phyloP scores from a whole-genome alignment of 164 flowering plant species.

The Hamamelis virginiana region DNA sequence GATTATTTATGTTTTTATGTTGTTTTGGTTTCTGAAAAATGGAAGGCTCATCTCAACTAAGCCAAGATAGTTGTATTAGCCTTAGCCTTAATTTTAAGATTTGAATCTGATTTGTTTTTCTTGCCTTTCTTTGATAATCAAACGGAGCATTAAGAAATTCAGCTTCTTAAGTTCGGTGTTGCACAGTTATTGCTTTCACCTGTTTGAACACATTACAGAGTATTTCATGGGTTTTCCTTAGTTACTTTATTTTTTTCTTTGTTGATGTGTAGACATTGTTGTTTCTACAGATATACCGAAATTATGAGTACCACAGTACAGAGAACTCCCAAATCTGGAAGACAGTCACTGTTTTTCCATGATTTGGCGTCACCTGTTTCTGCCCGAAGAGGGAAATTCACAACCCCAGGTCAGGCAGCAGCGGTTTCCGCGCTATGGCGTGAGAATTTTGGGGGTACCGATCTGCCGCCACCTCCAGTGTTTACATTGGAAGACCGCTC shows the following conservation, averaged over 20 bases:
- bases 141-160: too few species aligned
- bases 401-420: conserved; percentile 90
- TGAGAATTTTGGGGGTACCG: conserved; percentile 74
- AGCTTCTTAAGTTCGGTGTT: too few species aligned
- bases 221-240: too few species aligned
- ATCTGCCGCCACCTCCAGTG: conserved; percentile 94
- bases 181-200: too few species aligned
- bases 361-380: conserved; percentile 38
- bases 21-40: not conserved
- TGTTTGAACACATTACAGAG: too few species aligned
- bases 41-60: not conserved
- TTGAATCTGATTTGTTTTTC: too few species aligned
- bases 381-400: conserved; percentile 56
- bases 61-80: too few species aligned
- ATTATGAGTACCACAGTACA: conserved; percentile 26
- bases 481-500: conserved; percentile 86
- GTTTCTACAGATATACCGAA: not conserved
- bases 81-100: too few species aligned
- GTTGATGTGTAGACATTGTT: not conserved
- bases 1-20: too few species aligned
- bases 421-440: conserved; percentile 93
- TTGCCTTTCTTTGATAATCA: too few species aligned
- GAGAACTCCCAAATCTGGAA: conserved; percentile 39
- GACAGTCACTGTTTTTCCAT: conserved; percentile 38
- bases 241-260: not conserved